Conservation (phyloP, 441 rosid genomes). For the Brassica hybrid region DNA sequence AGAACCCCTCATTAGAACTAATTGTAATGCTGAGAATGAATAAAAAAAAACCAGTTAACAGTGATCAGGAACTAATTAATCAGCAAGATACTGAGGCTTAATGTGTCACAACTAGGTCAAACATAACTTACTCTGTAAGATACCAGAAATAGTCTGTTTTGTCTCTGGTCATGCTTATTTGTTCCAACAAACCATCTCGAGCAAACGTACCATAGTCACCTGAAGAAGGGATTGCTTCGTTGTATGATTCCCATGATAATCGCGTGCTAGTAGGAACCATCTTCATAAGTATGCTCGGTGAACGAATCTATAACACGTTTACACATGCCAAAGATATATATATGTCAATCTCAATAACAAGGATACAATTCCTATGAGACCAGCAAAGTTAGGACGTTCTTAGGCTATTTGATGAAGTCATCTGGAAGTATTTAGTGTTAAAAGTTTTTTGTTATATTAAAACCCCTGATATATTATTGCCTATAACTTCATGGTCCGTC, state of each 20-base stretch:
- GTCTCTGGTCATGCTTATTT: constrained; percentile 57
- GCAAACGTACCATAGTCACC: constrained; percentile 44
- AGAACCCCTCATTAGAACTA: constrained; percentile 51
- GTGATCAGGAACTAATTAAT: constrained; percentile 17
- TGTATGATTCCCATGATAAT: constrained; percentile 60
- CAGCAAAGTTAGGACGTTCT: background rate
- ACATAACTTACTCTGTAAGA: constrained; percentile 57
- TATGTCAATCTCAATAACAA: constrained; percentile 19
- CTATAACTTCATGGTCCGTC: background rate
- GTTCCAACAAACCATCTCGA: constrained; percentile 59
- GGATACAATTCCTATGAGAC: background rate
- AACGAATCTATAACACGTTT: constrained; percentile 53
- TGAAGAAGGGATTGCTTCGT: constrained; percentile 54
- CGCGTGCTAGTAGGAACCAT: constrained; percentile 46
- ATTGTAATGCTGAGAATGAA: constrained; percentile 54
- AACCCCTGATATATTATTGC: constrained; percentile 18
- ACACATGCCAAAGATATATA: background rate
- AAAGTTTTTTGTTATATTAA: constrained; percentile 47
- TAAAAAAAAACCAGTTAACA: background rate
- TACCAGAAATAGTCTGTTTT: constrained; percentile 71
- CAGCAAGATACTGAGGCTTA: constrained; percentile 2
- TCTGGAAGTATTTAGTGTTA: constrained; percentile 52
- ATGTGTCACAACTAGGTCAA: constrained; percentile 30
- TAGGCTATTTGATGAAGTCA: background rate
- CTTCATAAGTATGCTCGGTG: constrained; percentile 48